phyloP scores from a whole-genome alignment of 805 yeast species.

The Cyberlindnera subsufficiens region DNA sequence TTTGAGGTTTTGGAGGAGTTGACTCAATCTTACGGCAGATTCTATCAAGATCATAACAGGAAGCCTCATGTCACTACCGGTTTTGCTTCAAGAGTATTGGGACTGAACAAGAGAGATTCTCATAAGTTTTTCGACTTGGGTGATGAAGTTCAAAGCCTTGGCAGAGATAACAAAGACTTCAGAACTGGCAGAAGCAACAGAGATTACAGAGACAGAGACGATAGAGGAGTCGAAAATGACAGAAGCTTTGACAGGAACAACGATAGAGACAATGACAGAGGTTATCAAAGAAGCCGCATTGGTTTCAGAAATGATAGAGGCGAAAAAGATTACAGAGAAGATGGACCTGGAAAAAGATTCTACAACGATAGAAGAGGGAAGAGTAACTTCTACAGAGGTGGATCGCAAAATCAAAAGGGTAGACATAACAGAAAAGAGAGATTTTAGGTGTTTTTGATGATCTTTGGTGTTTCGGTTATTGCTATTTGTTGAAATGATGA shows the following conservation, averaged over 20 bases:
- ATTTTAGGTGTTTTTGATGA: background rate
- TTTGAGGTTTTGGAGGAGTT: constrained; percentile 28
- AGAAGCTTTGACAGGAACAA: background rate
- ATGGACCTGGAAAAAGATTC: too few relatives aligned
- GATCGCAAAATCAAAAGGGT: background rate
- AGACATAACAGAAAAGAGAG: background rate
- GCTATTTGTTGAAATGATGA: too few relatives aligned
- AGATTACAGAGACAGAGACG: constrained; percentile 1
- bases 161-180: constrained; percentile 3
- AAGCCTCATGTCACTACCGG: constrained; percentile 18
- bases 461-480: too few relatives aligned
- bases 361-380: too few relatives aligned
- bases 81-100: constrained; percentile 19
- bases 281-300: background rate
- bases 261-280: background rate
- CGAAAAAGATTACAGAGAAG: background rate
- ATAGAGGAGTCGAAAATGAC: constrained; percentile 1
- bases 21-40: constrained; percentile 24
- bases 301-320: constrained; percentile 1
- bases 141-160: background rate
- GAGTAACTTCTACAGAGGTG: too few relatives aligned
- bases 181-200: constrained; percentile 1
- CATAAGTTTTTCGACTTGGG: constrained; percentile 15
- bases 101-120: constrained; percentile 17
- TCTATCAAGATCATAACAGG: constrained; percentile 11